phyloP scores from a whole-genome alignment of 2,329 filamentous ascomycete genomes.

The Calonectria honghensis region DNA sequence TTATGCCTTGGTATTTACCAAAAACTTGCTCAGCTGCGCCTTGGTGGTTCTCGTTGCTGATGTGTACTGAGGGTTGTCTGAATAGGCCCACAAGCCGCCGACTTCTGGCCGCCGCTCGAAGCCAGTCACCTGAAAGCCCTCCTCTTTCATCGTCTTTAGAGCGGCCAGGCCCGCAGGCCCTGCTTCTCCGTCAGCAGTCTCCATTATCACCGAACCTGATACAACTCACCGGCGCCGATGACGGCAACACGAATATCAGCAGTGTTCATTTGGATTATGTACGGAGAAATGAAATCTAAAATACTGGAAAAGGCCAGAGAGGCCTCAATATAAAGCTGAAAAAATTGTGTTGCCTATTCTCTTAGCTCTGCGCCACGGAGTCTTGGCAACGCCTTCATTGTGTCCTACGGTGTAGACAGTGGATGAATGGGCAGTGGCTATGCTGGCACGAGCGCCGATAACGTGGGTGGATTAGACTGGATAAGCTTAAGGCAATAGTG shows the following conservation, averaged over 20 bases:
- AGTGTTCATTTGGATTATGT: slow-evolving; percentile 31
- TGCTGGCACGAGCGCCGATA: not conserved
- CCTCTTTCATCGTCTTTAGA: slow-evolving; percentile 51
- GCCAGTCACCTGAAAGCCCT: slow-evolving; percentile 51
- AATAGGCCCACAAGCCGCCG: slow-evolving; percentile 52
- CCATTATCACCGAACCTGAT: not conserved
- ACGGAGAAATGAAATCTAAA: not conserved
- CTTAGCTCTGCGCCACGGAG: slow-evolving; percentile 4
- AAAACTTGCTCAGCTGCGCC: slow-evolving; percentile 53
- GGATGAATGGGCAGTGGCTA: not conserved
- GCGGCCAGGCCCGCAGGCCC: slow-evolving; percentile 50
- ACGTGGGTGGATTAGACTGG: not conserved
- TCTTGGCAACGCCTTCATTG: slow-evolving; percentile 12
- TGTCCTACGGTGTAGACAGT: not conserved
- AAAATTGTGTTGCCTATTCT: slow-evolving; percentile 10
- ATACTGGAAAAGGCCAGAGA: not conserved
- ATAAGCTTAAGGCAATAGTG: not conserved
- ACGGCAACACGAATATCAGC: slow-evolving; percentile 46
- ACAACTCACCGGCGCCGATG: slow-evolving; percentile 46
- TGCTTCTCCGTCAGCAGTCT: slow-evolving; percentile 16
- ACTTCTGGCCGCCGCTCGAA: slow-evolving; percentile 51
- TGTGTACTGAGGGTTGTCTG: slow-evolving; percentile 47
- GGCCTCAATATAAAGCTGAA: slow-evolving; percentile 10
- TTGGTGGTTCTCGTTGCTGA: slow-evolving; percentile 47
- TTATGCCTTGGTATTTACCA: slow-evolving; percentile 38